Conservation (phyloP, 352 stramenopile species). For the Lagenidium giganteum region DNA sequence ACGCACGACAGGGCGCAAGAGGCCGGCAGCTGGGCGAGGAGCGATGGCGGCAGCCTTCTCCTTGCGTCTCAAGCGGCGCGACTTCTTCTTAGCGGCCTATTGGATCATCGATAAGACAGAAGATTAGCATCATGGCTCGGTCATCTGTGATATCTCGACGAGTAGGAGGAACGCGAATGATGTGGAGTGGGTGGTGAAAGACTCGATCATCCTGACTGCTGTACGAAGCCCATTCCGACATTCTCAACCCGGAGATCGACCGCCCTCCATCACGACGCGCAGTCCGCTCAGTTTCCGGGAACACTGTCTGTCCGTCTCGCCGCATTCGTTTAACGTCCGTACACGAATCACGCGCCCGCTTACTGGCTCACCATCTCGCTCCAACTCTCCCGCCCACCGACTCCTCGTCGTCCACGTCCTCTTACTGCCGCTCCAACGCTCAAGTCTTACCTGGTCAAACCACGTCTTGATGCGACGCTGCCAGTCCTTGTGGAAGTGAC, state of each 20-base stretch:
- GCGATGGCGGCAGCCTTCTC: conserved; percentile 97
- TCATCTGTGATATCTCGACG: too few species aligned
- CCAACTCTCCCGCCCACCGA: too few species aligned
- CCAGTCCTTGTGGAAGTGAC: conserved; percentile 99
- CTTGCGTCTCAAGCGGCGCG: conserved; percentile 92
- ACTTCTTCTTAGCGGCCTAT: conserved; percentile 98
- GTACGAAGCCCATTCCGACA: too few species aligned
- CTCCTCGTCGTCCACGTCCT: too few species aligned
- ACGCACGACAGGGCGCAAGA: conserved; percentile 96
- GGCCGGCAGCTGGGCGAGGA: conserved; percentile 93
- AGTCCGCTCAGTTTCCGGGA: too few species aligned
- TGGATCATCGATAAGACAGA: conserved; percentile 39
- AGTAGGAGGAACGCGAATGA: background rate
- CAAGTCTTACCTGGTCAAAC: conserved; percentile 93
- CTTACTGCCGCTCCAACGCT: too few species aligned
- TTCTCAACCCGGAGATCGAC: too few species aligned
- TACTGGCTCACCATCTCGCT: too few species aligned
- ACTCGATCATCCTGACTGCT: background rate
- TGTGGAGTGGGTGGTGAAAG: background rate
- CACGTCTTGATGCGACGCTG: conserved; percentile 95
- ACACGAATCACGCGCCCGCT: too few species aligned
- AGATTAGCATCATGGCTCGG: background rate
- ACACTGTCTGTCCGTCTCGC: too few species aligned
- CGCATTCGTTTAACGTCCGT: too few species aligned
- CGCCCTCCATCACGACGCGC: too few species aligned